Base-by-base conservation (phyloP, 2,329 filamentous ascomycete species). In the Cladosporium sp. region DNA sequence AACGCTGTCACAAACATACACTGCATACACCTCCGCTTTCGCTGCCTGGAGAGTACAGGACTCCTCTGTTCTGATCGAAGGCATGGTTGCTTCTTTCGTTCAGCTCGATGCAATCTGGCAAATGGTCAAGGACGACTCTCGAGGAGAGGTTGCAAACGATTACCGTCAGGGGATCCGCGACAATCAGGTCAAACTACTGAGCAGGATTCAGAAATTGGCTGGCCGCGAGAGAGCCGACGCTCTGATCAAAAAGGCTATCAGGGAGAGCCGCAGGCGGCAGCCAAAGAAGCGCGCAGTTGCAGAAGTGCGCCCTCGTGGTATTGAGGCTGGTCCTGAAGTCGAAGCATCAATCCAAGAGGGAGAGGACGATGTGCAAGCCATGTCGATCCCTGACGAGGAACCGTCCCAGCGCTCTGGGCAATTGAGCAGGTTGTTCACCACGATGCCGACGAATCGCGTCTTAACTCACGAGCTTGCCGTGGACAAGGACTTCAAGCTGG, bases 51-150 rank as follows among this genome's bases (percentile, higher is more conserved):
- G 93, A 77, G 89, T 91, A 1, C 86, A 91, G 62, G 91, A 94
- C 74, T 91, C 90, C 0, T 88, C 88, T 63, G 88, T 91, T 0
- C 81, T 95, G 5, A 87, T 94, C 62, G 90, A 93, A 72, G 89
- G 92, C 64, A 93, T 95, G 91, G 84, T 94, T n/a, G 85, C 91
- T 72, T 91, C 92, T 69, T 93, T 94, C 76, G 90, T 93, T 21
- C 91, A 93, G 74, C 84, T 95, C 2, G 91, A 95, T 73, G 89
- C 89, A 40, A 94, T 94, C 57, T 91, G 91, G 83, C 90, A 93
- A 74, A 91, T 89, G 2, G 90, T 95, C 75, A 93, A 92, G 76
- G 88, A 92, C 71, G 88, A 89, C 62, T 91, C 88, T 0, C 88
- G 91, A 57, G 88, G 89, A 46, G 86, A 88, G 18, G 91, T 92